Percentiles rank a stretch among this genome's conserved stretches.
Evolutionary conservation across 352 stramenopile species (phyloP).

Genomic region (Phytophthora pini): DNA sequence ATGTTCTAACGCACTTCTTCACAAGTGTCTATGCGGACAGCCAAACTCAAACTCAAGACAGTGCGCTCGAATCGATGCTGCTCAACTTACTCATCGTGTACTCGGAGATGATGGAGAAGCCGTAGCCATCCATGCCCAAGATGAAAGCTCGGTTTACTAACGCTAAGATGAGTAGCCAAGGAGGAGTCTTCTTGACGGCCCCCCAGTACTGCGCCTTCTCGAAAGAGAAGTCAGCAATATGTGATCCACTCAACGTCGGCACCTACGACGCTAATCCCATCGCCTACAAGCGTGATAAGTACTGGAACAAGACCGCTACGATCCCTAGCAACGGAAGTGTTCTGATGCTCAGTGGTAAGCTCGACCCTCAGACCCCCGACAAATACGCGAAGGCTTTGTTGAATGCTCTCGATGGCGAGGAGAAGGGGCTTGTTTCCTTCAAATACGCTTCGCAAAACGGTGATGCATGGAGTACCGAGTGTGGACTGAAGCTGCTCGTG

Average conservation of each 20-base stretch:
- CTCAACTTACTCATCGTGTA: neutral
- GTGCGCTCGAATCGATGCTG: neutral
- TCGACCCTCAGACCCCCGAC: conserved; percentile 50
- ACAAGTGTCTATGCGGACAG: neutral
- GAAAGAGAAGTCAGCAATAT: conserved; percentile 41
- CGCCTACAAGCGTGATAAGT: conserved; percentile 52
- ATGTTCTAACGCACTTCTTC: neutral
- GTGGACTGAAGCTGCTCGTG: neutral
- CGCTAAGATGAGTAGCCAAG: neutral
- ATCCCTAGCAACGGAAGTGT: conserved; percentile 45
- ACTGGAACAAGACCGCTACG: conserved; percentile 51
- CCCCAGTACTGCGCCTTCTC: conserved; percentile 56
- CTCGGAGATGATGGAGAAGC: neutral
- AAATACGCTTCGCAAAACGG: conserved; percentile 16
- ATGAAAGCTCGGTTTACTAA: neutral
- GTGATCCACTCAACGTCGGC: conserved; percentile 8
- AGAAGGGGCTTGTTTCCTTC: conserved; percentile 53
- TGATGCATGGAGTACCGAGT: conserved; percentile 6
- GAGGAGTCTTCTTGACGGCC: conserved; percentile 8
- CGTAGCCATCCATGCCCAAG: neutral
- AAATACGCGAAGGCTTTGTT: conserved; percentile 48
- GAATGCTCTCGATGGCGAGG: conserved; percentile 27
- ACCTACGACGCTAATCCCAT: conserved; percentile 25
- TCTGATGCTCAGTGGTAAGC: conserved; percentile 45
- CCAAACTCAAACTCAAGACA: neutral